Conservation (phyloP, 2,329 filamentous ascomycete species). For the Fusarium anguioides region DNA sequence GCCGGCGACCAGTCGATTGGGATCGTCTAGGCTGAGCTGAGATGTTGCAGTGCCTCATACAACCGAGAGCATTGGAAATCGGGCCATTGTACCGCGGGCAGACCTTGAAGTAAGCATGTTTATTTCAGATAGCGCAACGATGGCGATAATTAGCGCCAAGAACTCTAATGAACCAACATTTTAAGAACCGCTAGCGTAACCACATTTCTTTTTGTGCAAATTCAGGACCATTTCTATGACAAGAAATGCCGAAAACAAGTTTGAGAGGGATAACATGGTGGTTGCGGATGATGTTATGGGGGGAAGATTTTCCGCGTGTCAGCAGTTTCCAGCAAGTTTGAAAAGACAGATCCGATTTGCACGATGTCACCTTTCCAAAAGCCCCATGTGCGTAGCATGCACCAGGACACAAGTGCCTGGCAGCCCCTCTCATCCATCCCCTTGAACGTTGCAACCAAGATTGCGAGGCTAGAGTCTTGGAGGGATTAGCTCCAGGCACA, state of each 20-base stretch:
- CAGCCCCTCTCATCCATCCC: conserved; percentile 30
- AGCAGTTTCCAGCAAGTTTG: conserved; percentile 23
- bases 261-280: conserved; percentile 12
- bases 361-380: conserved; percentile 42
- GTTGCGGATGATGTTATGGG: conserved; percentile 20
- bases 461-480: conserved; percentile 10
- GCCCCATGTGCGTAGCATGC: conserved; percentile 25
- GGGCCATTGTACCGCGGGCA: conserved; percentile 3
- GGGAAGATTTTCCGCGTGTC: conserved; percentile 32
- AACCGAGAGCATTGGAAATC: conserved; percentile 6
- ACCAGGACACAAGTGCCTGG: conserved; percentile 6
- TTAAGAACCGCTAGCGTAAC: background rate
- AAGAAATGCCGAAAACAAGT: conserved; percentile 1
- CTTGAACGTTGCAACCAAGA: conserved; percentile 26
- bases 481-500: conserved; percentile 56
- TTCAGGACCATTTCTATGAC: background rate
- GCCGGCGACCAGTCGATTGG: conserved; percentile 13
- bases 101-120: conserved; percentile 11
- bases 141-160: conserved; percentile 5
- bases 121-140: conserved; percentile 11
- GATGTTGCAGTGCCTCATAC: background rate
- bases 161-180: conserved; percentile 1
- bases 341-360: conserved; percentile 42
- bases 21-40: conserved; percentile 15
- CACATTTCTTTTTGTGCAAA: background rate